phyloP scores from a whole-genome alignment of 768 basidiomycete genomes.

The Trametopsis cervina region DNA sequence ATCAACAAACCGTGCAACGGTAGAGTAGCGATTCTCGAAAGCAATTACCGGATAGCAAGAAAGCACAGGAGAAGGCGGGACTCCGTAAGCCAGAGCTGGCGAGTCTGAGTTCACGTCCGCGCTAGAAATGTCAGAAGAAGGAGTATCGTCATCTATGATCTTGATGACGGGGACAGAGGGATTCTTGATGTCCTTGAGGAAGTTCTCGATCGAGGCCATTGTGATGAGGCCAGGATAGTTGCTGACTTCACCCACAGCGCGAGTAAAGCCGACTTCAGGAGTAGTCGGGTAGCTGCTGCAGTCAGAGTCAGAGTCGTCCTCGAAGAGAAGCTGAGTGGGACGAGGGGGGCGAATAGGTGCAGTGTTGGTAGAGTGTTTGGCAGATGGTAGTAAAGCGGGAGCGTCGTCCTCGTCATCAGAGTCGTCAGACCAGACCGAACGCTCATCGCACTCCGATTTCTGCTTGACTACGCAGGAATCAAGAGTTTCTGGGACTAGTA shows the following conservation, averaged over 20 bases:
- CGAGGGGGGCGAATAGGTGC: background rate
- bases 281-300: background rate
- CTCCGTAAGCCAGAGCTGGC: background rate
- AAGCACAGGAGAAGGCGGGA: background rate
- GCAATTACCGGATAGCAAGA: background rate
- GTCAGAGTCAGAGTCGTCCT: background rate
- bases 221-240: too few relatives aligned
- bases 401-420: background rate
- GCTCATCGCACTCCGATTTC: background rate
- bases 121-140: background rate
- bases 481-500: too few relatives aligned
- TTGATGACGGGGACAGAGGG: background rate
- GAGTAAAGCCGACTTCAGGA: background rate
- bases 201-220: too few relatives aligned
- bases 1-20: background rate
- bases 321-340: background rate
- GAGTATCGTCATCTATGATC: background rate
- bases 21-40: background rate
- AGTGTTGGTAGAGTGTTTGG: background rate
- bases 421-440: background rate
- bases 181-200: too few relatives aligned
- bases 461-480: too few relatives aligned
- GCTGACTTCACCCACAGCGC: too few relatives aligned
- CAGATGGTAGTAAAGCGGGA: background rate
- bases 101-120: background rate